Evolutionary conservation across 805 yeast genomes (phyloP).

Genomic region (Hanseniaspora lachancei): DNA sequence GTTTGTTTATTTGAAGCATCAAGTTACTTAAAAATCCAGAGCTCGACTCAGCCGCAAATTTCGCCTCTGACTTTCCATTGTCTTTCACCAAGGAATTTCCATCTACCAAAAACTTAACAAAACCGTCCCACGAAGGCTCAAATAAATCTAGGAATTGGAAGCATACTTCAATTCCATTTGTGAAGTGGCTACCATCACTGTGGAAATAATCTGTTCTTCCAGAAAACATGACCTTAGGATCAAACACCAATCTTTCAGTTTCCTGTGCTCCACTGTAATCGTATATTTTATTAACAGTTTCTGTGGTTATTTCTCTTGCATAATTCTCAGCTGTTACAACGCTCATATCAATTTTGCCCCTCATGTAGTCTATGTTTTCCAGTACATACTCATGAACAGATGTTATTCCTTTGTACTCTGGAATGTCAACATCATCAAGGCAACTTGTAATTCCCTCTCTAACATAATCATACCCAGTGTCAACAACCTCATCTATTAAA

Average conservation of each 20-base stretch:
- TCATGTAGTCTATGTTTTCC: constrained; percentile 54
- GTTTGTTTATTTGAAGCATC: constrained; percentile 18
- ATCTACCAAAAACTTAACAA: constrained; percentile 28
- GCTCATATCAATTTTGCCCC: constrained; percentile 48
- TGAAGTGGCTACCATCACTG: constrained; percentile 30
- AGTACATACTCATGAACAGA: constrained; percentile 55
- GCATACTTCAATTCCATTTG: background rate
- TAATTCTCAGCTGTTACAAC: constrained; percentile 53
- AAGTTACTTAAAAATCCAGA: background rate
- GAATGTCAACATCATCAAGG: constrained; percentile 34
- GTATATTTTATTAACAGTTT: constrained; percentile 50
- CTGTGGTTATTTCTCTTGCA: constrained; percentile 50
- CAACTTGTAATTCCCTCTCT: constrained; percentile 39
- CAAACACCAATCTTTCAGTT: constrained; percentile 53
- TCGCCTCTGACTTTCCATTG: background rate
- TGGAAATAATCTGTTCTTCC: background rate
- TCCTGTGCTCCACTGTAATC: constrained; percentile 49
- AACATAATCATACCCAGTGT: constrained; percentile 48
- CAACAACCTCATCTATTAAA: constrained; percentile 47
- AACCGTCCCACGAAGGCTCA: constrained; percentile 59
- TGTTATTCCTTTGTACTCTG: constrained; percentile 46
- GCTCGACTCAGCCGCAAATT: background rate
- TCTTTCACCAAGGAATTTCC: constrained; percentile 16
- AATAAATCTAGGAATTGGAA: constrained; percentile 62
- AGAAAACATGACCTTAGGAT: constrained; percentile 58